Conservation (phyloP, 441 rosid genomes). For the Rhodomyrtus psidioides region DNA sequence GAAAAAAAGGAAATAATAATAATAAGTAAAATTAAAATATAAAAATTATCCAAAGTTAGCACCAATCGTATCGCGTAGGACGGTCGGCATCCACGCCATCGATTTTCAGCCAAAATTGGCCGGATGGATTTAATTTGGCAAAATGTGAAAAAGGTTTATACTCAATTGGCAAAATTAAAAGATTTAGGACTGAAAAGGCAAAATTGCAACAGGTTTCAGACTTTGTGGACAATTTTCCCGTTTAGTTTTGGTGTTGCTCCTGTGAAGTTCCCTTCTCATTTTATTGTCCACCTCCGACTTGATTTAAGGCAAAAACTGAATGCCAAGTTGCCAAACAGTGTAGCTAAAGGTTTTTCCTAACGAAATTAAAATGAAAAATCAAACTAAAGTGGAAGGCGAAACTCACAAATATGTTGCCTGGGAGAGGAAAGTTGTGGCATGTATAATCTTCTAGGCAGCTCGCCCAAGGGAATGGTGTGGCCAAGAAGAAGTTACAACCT, state of each 20-base stretch:
- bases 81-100: no score
- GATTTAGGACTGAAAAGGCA: no score
- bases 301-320: background rate
- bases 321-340: background rate
- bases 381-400: background rate
- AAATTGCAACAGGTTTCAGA: no score
- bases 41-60: no score
- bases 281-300: background rate
- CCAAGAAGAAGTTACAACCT: background rate
- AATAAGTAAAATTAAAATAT: no score
- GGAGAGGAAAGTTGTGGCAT: background rate
- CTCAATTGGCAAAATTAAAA: no score
- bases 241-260: background rate
- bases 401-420: background rate
- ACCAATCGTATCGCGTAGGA: no score
- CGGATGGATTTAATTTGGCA: no score
- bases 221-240: background rate
- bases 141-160: no score
- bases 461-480: background rate
- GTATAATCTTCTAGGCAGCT: background rate
- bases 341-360: background rate
- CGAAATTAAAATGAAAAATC: background rate
- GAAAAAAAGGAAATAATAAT: no score
- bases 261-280: background rate
- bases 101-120: no score